Base-by-base conservation (phyloP, 1,284 basidiomycete species). In the Heterobasidion irregulare region DNA sequence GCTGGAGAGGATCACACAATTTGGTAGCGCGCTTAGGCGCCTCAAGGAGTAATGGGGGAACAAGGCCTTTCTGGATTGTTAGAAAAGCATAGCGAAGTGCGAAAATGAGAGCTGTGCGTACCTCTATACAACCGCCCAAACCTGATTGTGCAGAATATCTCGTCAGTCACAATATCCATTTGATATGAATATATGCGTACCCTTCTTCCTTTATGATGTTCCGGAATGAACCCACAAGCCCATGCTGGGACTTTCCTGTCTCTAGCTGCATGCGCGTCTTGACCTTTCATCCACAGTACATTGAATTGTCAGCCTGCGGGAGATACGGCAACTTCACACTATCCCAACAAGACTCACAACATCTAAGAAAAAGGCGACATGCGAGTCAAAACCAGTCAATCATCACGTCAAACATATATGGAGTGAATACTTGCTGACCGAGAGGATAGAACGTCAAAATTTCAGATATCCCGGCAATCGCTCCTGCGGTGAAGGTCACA, bases 221-320 rank as follows among this genome's bases (percentile, higher is more conserved):
- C 57, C 74, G 73, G 67, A 96, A 85, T 47, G 81, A 88, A 52
- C 91, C 89, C 12, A 98, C 72, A 67, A 98, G 83, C n/a, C 94
- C 87, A 55, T 82, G 74, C 52, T 80, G 73, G 43, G 79, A 75
- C 70, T 91, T 92, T 15, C 89, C 89, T 6, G 86, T 89, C 69
- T 93, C 90, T 32, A 99, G 78, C 70, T 99, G 97, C 86, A 98
- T 95, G 36, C 96, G 90, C 10, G 96, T 99, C 77, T 99, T 99
- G 70, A 98, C 90, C 85, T 89, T 66, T 59, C 57, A 48, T 52
- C 26, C n/a, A 49, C 52, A 46, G 49, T 56, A 54, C 38, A n/a
- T 41, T n/a, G 38, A 41, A 41, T n/a, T 10, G n/a, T 41, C 38
- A 41, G 38, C 38, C 8, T 41, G 38, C 12, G 38, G 38, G 12